These are phyloP conservation scores for Sporothrix mexicana DNA, from an alignment of 2,329 filamentous ascomycete species.

Conservation along the genomic window DNA sequence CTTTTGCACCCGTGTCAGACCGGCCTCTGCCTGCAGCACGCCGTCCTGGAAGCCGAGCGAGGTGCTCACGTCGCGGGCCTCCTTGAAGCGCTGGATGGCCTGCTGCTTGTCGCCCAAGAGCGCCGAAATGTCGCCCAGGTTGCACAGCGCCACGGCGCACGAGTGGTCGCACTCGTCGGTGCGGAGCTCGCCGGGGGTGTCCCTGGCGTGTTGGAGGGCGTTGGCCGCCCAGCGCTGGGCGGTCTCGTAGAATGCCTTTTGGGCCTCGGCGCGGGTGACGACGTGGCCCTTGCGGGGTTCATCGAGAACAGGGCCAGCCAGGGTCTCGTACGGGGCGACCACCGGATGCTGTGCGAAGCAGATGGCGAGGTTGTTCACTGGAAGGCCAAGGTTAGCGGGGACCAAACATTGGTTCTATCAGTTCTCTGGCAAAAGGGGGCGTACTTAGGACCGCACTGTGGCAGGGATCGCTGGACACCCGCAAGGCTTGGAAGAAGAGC, in stretches of 20 bases:
- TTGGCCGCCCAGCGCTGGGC: conserved; percentile 81
- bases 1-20: conserved; percentile 45
- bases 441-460: conserved; percentile 80
- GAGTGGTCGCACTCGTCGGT: conserved; percentile 82
- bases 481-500: conserved; percentile 83
- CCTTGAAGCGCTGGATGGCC: conserved; percentile 70
- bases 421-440: conserved; percentile 41
- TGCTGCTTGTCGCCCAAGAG: conserved; percentile 70
- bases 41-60: conserved; percentile 60
- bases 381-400: background rate
- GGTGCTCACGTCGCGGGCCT: conserved; percentile 68
- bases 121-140: conserved; percentile 82
- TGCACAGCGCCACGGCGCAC: conserved; percentile 83
- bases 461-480: conserved; percentile 69
- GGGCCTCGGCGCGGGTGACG: conserved; percentile 50
- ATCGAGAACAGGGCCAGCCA: conserved; percentile 37
- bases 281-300: conserved; percentile 11
- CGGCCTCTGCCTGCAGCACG: conserved; percentile 58
- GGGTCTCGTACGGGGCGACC: conserved; percentile 45
- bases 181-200: conserved; percentile 68
- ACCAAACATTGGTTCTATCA: background rate
- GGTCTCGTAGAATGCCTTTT: conserved; percentile 68
- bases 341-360: conserved; percentile 72
- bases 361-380: conserved; percentile 80
- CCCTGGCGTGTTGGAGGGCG: conserved; percentile 69